A percentile compares a stretch with the other conserved stretches of the same genome.
phyloP scores from a whole-genome alignment of 192 early-diverging fungal species.

The Podila horticola region DNA sequence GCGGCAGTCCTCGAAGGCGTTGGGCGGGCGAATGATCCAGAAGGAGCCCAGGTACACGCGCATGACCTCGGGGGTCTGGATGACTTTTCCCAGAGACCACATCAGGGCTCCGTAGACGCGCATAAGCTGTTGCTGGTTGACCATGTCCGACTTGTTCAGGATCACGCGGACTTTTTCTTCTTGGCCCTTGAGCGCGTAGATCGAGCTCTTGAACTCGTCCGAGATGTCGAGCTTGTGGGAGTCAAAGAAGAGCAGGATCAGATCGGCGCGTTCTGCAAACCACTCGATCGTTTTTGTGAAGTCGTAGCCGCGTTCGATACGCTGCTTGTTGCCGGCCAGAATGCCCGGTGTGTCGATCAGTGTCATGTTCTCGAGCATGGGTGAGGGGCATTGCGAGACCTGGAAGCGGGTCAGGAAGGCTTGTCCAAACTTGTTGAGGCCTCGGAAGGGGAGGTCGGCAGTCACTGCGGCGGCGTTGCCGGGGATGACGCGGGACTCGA shows the following conservation, averaged over 20 bases:
- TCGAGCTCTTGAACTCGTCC: conserved; percentile 88
- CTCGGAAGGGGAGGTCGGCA: conserved; percentile 83
- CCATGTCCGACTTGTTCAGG: conserved; percentile 91
- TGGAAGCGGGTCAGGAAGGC: conserved; percentile 86
- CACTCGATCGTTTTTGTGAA: conserved; percentile 84
- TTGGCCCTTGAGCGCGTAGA: conserved; percentile 79
- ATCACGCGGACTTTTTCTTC: conserved; percentile 90
- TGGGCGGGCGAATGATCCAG: conserved; percentile 77
- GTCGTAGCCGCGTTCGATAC: conserved; percentile 83
- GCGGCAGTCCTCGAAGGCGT: conserved; percentile 76
- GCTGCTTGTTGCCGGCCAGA: conserved; percentile 87
- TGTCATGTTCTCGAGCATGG: conserved; percentile 82
- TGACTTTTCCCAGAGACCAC: conserved; percentile 92
- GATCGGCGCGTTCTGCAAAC: conserved; percentile 87
- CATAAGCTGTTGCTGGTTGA: conserved; percentile 88
- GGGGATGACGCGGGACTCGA: conserved; percentile 81
- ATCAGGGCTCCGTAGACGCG: conserved; percentile 92
- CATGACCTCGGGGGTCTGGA: conserved; percentile 89
- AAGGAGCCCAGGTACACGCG: conserved; percentile 87
- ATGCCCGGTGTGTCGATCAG: conserved; percentile 94
- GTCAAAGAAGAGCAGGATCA: conserved; percentile 90
- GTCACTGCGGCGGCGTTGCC: conserved; percentile 89
- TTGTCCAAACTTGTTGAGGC: conserved; percentile 83
- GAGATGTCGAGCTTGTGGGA: conserved; percentile 91
- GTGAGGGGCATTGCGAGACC: conserved; percentile 81